Evolutionary conservation across 1,284 basidiomycete genomes (phyloP).

Genomic region (Erythrobasidium hasegawianum): DNA sequence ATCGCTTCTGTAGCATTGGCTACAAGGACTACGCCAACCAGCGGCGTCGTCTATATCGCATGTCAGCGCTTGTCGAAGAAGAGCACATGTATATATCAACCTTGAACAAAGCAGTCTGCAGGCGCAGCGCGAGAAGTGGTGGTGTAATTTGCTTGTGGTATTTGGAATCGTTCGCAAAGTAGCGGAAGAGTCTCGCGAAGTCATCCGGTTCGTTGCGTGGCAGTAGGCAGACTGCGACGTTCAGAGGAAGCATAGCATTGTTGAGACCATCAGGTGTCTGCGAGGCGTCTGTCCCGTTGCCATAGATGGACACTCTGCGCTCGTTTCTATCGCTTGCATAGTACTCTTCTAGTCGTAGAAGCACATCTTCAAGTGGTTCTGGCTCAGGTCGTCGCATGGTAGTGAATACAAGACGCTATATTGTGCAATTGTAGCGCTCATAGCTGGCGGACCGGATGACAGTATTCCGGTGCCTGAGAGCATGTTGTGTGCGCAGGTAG

Average conservation of each 20-base stretch:
- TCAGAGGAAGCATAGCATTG: slow-evolving; percentile 20
- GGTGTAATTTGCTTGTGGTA: slow-evolving; percentile 1
- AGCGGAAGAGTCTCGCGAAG: slow-evolving; percentile 23
- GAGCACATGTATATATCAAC: too few relatives aligned
- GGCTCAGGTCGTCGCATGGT: background rate
- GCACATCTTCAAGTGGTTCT: background rate
- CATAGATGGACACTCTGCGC: too few relatives aligned
- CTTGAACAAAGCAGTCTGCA: slow-evolving; percentile 32
- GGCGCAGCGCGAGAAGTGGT: slow-evolving; percentile 7
- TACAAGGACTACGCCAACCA: slow-evolving; percentile 14
- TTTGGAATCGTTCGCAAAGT: slow-evolving; percentile 13
- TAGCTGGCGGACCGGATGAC: too few relatives aligned
- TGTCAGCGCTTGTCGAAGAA: too few relatives aligned
- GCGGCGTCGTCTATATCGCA: background rate
- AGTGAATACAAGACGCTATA: too few relatives aligned
- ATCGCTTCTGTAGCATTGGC: slow-evolving; percentile 20
- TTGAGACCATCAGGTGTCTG: background rate
- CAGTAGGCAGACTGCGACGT: slow-evolving; percentile 23
- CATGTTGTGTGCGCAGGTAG: too few relatives aligned
- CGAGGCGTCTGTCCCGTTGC: background rate
- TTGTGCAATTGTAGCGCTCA: too few relatives aligned
- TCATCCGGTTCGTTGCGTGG: slow-evolving; percentile 29
- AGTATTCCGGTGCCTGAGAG: too few relatives aligned
- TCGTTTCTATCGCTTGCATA: background rate
- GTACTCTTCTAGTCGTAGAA: background rate